Evolutionary conservation across 805 yeast genomes (phyloP).

Genomic region (Yarrowia osloensis): DNA sequence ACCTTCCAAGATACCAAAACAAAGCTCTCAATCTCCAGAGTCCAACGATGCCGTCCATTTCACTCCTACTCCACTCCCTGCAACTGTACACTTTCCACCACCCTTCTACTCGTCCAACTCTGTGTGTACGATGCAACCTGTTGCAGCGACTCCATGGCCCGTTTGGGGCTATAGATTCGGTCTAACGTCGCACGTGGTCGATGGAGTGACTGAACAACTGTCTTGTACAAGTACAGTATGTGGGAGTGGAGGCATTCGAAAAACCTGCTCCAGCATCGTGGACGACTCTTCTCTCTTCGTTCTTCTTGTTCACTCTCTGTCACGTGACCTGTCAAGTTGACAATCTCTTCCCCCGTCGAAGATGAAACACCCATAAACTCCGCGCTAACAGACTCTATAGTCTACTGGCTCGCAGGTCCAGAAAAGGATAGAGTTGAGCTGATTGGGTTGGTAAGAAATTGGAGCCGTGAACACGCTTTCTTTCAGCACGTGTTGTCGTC

Average conservation of each 20-base stretch:
- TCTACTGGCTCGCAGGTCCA: not conserved
- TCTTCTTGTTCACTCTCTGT: too few species aligned
- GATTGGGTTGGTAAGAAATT: not conserved
- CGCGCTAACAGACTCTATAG: not conserved
- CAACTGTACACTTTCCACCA: too few species aligned
- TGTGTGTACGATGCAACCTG: not conserved
- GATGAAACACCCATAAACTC: not conserved
- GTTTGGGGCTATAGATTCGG: not conserved
- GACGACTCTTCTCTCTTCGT: too few species aligned
- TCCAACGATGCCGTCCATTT: not conserved
- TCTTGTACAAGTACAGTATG: too few species aligned
- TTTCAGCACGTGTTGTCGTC: not conserved
- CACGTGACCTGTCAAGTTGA: too few species aligned
- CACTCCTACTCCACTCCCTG: not conserved
- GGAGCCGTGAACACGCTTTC: too few species aligned
- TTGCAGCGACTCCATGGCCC: not conserved
- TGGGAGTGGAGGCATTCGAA: too few species aligned
- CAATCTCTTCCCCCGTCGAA: too few species aligned
- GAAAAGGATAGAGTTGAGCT: not conserved
- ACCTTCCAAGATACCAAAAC: not conserved
- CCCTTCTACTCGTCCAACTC: not conserved
- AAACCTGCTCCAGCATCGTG: too few species aligned
- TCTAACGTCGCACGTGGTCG: too few species aligned
- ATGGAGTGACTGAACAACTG: too few species aligned
- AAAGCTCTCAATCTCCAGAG: not conserved